A percentile compares a stretch with the other conserved stretches of the same genome.
Evolutionary conservation across 208 protist species (phyloP).

Genomic region (Leishmania gerbilli): DNA sequence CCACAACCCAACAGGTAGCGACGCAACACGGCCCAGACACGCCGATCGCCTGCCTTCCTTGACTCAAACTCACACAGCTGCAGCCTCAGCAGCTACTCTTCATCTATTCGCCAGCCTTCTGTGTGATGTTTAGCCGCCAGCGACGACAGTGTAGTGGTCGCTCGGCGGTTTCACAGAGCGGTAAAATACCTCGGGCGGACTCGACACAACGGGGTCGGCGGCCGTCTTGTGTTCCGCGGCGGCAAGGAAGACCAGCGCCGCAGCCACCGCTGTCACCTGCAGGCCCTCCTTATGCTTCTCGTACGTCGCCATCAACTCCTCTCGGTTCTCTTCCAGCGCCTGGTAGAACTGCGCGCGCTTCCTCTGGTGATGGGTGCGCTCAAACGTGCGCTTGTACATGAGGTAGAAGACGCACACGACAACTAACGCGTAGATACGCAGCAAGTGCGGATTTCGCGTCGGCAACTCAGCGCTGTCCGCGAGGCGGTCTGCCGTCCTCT

Average conservation of each 20-base stretch:
- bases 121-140: constrained; percentile 34
- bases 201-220: constrained; percentile 46
- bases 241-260: constrained; percentile 65
- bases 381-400: constrained; percentile 71
- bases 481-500: constrained; percentile 57
- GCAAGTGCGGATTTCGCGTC: constrained; percentile 44
- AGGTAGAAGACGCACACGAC: constrained; percentile 51
- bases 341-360: constrained; percentile 56
- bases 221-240: constrained; percentile 47
- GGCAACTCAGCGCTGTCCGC: constrained; percentile 72
- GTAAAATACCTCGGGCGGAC: constrained; percentile 51
- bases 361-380: constrained; percentile 44
- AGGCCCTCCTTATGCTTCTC: constrained; percentile 44
- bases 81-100: neutral
- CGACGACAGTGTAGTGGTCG: constrained; percentile 66
- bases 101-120: too few relatives aligned
- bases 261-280: constrained; percentile 56
- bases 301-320: constrained; percentile 46
- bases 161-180: constrained; percentile 49
- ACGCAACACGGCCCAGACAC: neutral
- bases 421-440: constrained; percentile 53
- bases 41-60: neutral
- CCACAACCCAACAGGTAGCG: neutral
- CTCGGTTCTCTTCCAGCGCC: constrained; percentile 50
- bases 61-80: neutral